A percentile compares a stretch with the other conserved stretches of the same genome.
These are phyloP conservation scores for Herpotrichia juniperi DNA, from an alignment of 2,329 filamentous ascomycete genomes.

Conservation along the genomic window DNA sequence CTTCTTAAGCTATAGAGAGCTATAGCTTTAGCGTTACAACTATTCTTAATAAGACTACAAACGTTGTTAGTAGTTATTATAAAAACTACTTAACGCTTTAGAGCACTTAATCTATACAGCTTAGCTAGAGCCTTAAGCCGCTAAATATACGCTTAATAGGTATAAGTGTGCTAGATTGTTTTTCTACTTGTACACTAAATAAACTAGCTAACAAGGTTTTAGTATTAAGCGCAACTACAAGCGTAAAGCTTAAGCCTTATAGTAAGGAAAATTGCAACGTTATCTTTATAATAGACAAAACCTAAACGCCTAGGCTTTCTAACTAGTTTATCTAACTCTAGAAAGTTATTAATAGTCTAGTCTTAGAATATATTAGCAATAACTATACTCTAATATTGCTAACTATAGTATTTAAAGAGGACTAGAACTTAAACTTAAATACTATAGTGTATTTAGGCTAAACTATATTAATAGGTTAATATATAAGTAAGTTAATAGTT, in stretches of 20 bases:
- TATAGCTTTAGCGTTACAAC: no score
- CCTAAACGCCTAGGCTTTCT: constrained; percentile 69
- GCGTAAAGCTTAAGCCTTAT: constrained; percentile 44
- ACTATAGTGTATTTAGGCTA: constrained; percentile 58
- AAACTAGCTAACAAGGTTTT: not conserved
- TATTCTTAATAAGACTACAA: constrained; percentile 3
- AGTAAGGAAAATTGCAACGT: constrained; percentile 68
- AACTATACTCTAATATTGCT: no score
- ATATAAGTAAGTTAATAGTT: constrained; percentile 40
- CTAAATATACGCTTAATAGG: no score
- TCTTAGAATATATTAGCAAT: no score
- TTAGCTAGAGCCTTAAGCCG: no score
- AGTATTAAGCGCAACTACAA: not conserved
- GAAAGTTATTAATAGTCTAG: constrained; percentile 72
- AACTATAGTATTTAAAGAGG: constrained; percentile 80
- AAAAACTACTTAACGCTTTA: not conserved
- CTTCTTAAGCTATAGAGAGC: no score
- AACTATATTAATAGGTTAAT: constrained; percentile 49
- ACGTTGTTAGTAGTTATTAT: not conserved
- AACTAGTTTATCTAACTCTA: constrained; percentile 79
- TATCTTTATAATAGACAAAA: constrained; percentile 70
- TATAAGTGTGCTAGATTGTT: not conserved
- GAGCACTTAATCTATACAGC: constrained; percentile 7
- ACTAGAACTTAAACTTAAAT: constrained; percentile 75
- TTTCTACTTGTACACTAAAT: not conserved